Evolutionary conservation across 2,329 filamentous ascomycete genomes (phyloP), one percentile per base, ranked within the genome.

Genomic region (Ceratocystis lukuohia): DNA sequence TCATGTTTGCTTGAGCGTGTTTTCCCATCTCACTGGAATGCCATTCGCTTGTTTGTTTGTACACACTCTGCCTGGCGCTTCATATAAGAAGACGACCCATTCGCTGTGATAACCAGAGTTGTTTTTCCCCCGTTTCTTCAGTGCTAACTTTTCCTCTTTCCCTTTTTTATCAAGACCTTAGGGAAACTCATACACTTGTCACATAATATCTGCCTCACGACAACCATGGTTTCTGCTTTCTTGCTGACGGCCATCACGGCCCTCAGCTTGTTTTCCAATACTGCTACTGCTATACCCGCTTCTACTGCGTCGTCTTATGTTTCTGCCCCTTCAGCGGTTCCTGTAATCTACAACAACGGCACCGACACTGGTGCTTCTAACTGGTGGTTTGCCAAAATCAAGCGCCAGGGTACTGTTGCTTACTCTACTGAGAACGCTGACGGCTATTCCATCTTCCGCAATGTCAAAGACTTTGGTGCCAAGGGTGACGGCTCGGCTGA

Each of bases 381-480:
- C 72, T 94, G 88, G 80, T 95, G 90, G 90, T 75, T 94, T 66
- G 80, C 83, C 45, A 79, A 79, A 69, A 86, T 94, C 72, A 73
- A 85, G 71, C 86, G 87, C 50, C 83, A 90, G 71, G 91, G 89
- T 67, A 76, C 77, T 1, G 81, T 86, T 56, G 83, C 88, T 37
- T 95, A 86, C 72, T 70, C 69, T 28, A 65, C 30, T 37, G 68
- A 71, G 33, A 75, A 83, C 69, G 73, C 74, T 41, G 69, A 77
- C 28, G 75, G 76, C 72, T 94, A 90, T 80, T 81, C 88, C 74
- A 78, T 92, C 70, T 91, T 84, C 76, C 86, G 88, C 71, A 91
- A 91, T 71, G 88, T 92, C 61, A 84, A 83, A 76, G 87, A 90
- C 71, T 92, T 83, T 72, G 88, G 88, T 61, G 88, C 88, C 61